Evolutionary conservation across 148 eudicot genomes (phyloP).

Genomic region (Amaranthus palmeri): DNA sequence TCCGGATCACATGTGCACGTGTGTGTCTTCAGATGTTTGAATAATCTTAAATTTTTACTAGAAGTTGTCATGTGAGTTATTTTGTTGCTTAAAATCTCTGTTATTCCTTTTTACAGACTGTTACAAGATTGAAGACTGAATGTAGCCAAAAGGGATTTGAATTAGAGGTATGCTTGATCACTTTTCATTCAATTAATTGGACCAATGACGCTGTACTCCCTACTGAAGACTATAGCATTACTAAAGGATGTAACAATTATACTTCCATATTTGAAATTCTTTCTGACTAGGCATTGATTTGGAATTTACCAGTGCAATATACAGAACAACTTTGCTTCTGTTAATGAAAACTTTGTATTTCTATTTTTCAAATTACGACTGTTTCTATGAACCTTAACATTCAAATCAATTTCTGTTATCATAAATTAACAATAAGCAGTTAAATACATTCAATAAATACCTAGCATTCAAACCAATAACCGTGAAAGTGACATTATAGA

Average conservation of each 20-base stretch:
- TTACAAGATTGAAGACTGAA: conserved; percentile 71
- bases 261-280: background rate
- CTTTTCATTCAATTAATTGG: background rate
- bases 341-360: background rate
- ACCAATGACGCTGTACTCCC: background rate
- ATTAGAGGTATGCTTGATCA: conserved; percentile 59
- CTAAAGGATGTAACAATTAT: background rate
- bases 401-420: background rate
- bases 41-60: too few species aligned
- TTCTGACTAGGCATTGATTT: background rate
- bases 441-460: background rate
- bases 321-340: background rate
- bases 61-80: background rate
- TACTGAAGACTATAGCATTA: background rate
- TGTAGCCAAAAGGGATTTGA: conserved; percentile 89
- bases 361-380: background rate
- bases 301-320: background rate
- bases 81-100: background rate
- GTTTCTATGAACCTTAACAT: too few species aligned
- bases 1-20: background rate
- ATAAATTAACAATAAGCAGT: too few species aligned
- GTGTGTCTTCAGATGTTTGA: too few species aligned
- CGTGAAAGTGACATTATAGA: too few species aligned
- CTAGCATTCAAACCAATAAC: background rate
- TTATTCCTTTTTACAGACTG: conserved; percentile 43